Conservation (phyloP, 768 basidiomycete genomes). For the Leccinum ochraceum region DNA sequence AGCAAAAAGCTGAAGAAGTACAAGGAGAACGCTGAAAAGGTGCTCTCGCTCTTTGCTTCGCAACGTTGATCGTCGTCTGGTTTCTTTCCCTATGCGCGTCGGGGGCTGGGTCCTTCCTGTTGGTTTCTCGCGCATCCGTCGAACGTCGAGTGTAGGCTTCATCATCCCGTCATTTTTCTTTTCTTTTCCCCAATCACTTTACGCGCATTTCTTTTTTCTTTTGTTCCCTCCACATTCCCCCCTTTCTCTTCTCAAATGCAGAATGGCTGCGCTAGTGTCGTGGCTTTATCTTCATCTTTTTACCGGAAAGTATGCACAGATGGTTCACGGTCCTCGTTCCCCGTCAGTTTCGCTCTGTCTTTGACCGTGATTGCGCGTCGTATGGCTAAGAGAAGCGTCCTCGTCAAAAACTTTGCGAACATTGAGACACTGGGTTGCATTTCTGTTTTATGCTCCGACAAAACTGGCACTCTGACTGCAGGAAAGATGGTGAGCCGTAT, state of each 20-base stretch:
- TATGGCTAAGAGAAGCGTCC: constrained; percentile 46
- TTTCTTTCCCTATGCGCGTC: constrained; percentile 6
- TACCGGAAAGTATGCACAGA: neutral
- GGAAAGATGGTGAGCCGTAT: constrained; percentile 42
- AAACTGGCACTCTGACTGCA: constrained; percentile 50
- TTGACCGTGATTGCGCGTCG: constrained; percentile 48
- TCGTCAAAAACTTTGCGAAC: constrained; percentile 51
- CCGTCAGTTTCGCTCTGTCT: constrained; percentile 48
- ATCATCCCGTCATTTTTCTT: constrained; percentile 22
- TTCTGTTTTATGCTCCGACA: constrained; percentile 54
- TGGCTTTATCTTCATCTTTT: constrained; percentile 6
- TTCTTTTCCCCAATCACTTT: constrained; percentile 13
- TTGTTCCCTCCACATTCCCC: constrained; percentile 6
- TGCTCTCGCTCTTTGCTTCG: constrained; percentile 78
- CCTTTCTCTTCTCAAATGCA: constrained; percentile 6
- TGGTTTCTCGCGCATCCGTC: constrained; percentile 20
- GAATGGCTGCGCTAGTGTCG: constrained; percentile 29
- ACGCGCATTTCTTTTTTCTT: constrained; percentile 21
- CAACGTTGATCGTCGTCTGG: constrained; percentile 48
- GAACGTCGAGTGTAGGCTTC: constrained; percentile 24
- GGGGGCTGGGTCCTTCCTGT: constrained; percentile 28
- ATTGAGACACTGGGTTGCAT: constrained; percentile 55
- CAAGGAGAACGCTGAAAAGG: constrained; percentile 85
- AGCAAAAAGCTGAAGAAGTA: constrained; percentile 82
- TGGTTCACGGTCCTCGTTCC: constrained; percentile 14